A percentile compares a stretch with the other conserved stretches of the same genome.
Evolutionary conservation across 441 rosid species (phyloP).

Genomic region (Erysimum pusillum): DNA sequence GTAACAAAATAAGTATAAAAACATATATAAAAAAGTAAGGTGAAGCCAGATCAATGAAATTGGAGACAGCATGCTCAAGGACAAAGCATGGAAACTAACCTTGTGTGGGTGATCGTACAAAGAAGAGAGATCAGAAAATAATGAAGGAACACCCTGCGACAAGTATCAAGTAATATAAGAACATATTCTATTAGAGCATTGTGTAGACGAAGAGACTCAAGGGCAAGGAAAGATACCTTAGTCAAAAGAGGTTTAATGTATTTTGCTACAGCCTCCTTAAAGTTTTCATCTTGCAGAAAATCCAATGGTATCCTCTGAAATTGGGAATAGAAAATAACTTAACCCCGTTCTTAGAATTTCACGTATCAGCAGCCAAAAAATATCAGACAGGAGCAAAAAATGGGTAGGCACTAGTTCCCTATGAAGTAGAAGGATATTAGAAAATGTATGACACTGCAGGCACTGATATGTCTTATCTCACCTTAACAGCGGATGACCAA

Average conservation of each 20-base stretch:
- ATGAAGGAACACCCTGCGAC: conserved; percentile 94
- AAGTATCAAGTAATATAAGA: conserved; percentile 42
- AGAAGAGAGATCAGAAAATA: conserved; percentile 97
- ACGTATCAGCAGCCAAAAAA: conserved; percentile 19
- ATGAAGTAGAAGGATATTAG: conserved; percentile 9
- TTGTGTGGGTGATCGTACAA: conserved; percentile 86
- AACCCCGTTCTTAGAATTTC: background rate
- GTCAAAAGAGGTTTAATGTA: conserved; percentile 89
- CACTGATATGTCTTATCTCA: conserved; percentile 41
- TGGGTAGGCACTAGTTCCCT: conserved; percentile 7
- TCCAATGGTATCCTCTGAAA: conserved; percentile 96
- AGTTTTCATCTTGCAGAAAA: conserved; percentile 89
- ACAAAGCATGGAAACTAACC: conserved; percentile 58
- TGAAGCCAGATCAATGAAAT: conserved; percentile 30
- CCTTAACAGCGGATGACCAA: conserved; percentile 99
- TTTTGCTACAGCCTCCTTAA: conserved; percentile 82
- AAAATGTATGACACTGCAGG: conserved; percentile 9
- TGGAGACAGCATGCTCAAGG: conserved; percentile 26
- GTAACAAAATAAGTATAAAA: conserved; percentile 31
- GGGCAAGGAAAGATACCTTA: conserved; percentile 60
- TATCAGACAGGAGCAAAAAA: conserved; percentile 6
- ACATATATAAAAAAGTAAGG: conserved; percentile 20
- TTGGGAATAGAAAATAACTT: conserved; percentile 12
- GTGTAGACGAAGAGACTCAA: conserved; percentile 25
- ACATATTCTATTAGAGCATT: conserved; percentile 3